A percentile compares a stretch with the other conserved stretches of the same genome.
phyloP scores from a whole-genome alignment of 208 protist species.

The Trypanosoma boissoni region DNA sequence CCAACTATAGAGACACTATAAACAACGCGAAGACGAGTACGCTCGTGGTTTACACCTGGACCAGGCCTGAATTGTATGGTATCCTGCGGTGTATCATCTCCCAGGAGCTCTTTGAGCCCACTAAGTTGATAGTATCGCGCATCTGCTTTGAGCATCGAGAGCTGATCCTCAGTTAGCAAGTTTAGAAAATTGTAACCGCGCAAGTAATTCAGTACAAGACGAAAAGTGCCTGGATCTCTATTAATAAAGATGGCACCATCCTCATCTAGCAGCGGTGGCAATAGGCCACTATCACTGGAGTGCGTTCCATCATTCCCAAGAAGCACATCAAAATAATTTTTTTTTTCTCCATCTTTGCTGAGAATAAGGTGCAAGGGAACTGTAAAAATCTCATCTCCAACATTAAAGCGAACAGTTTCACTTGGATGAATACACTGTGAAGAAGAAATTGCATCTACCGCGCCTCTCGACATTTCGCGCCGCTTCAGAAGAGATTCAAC shows the following conservation, averaged over 20 bases:
- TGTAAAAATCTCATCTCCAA: conserved; percentile 78
- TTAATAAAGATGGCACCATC: conserved; percentile 77
- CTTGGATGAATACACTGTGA: conserved; percentile 12
- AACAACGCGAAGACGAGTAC: conserved; percentile 72
- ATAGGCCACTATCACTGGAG: background rate
- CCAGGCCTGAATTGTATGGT: conserved; percentile 44
- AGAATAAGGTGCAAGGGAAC: conserved; percentile 65
- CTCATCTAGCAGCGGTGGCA: conserved; percentile 46
- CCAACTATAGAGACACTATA: conserved; percentile 82
- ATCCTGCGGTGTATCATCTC: conserved; percentile 27
- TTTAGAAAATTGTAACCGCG: conserved; percentile 73
- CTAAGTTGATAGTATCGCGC: conserved; percentile 74
- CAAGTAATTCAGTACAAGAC: conserved; percentile 79
- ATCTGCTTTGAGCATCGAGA: conserved; percentile 64
- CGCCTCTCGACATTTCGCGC: conserved; percentile 9
- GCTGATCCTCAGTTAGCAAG: conserved; percentile 58
- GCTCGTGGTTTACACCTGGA: conserved; percentile 73
- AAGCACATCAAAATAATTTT: conserved; percentile 36
- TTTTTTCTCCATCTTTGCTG: conserved; percentile 19
- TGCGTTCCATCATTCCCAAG: conserved; percentile 13
- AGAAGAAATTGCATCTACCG: conserved; percentile 2
- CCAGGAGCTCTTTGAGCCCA: conserved; percentile 47
- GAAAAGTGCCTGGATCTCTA: conserved; percentile 80
- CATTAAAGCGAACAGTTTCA: conserved; percentile 59
- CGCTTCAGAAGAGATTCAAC: conserved; percentile 20